phyloP scores from a whole-genome alignment of 192 early-diverging fungal species.

The Entomortierella chlamydospora region DNA sequence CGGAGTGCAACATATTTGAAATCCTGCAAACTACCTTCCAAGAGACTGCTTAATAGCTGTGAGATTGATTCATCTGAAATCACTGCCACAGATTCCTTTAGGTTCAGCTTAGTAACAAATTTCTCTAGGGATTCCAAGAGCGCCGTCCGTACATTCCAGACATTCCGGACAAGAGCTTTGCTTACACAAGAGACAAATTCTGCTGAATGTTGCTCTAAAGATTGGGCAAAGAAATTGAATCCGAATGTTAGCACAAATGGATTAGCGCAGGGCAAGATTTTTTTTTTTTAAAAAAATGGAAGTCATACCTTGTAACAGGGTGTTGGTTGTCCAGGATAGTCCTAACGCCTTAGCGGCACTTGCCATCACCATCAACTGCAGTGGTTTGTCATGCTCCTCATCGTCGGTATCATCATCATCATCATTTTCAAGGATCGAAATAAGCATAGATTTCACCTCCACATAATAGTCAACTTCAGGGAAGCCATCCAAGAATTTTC shows the following conservation, averaged over 20 bases:
- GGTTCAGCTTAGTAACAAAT: conserved; percentile 59
- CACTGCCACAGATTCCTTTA: not conserved
- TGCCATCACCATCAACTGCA: conserved; percentile 72
- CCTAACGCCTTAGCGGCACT: conserved; percentile 76
- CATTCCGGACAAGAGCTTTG: conserved; percentile 67
- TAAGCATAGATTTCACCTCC: conserved; percentile 69
- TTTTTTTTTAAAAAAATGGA: not conserved
- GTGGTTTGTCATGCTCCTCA: conserved; percentile 68
- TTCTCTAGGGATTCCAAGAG: conserved; percentile 74
- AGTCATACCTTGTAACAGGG: conserved; percentile 65
- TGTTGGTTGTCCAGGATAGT: conserved; percentile 59
- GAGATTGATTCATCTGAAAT: conserved; percentile 35
- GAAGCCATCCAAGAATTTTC: conserved; percentile 68
- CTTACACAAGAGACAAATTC: conserved; percentile 60
- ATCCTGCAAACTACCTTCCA: conserved; percentile 62
- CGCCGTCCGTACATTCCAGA: conserved; percentile 88
- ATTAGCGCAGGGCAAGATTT: too few species aligned
- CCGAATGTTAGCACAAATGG: not conserved
- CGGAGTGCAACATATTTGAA: conserved; percentile 74
- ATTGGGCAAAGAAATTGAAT: not conserved
- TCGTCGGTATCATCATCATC: conserved; percentile 69
- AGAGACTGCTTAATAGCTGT: conserved; percentile 56
- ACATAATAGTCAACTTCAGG: conserved; percentile 65
- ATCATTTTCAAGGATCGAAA: conserved; percentile 55
- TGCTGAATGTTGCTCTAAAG: conserved; percentile 55